Evolutionary conservation across 2,329 filamentous ascomycete species (phyloP), one percentile per base, ranked within the genome.

Genomic region (Penicillium rolfsii): DNA sequence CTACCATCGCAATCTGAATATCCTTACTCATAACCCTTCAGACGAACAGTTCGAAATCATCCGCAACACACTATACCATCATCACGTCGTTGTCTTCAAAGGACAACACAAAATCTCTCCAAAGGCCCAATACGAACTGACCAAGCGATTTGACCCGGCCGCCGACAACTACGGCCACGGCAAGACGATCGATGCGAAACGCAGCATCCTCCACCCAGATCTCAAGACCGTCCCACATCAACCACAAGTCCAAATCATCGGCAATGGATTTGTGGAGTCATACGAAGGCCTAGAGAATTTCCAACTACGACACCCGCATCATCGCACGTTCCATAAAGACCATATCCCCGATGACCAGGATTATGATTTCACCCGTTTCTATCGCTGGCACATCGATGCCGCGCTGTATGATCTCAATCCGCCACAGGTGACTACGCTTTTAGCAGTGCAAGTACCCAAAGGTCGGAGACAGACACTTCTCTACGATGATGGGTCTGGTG

Each of bases 321-420:
- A 93, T 79, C 84, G 83, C 60, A 91, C 87, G 0, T 93, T 93
- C 76, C 90, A 93, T 75, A 84, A 85, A 55, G 85, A 85, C 5
- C 72, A 79, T 22, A 85, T 93, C 64, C 83, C 89, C 0, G 78
- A 87, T 1, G 79, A 81, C n/a, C 81, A 87, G n/a, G 85, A 87
- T 63, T 73, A 84, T 5, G 80, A 83, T 12, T 81, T 79, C 66
- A 87, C 85, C 0, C 77, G 84, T 6, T 87, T 91, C 77, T 93
- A 91, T 77, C 82, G 90, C 61, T 93, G 90, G 90, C 90, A 93
- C 73, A 92, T 93, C 57, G 90, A 93, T 70, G 90, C 90, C 3
- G 90, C 90, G 1, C 79, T 93, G 5, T 93, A 93, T 71, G 88
- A 85, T 19, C 83, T 92, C 6, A 85, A 90, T n/a, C 89, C 90